Conservation (phyloP, 2,329 filamentous ascomycete genomes). For the Elsinoe necatrix region DNA sequence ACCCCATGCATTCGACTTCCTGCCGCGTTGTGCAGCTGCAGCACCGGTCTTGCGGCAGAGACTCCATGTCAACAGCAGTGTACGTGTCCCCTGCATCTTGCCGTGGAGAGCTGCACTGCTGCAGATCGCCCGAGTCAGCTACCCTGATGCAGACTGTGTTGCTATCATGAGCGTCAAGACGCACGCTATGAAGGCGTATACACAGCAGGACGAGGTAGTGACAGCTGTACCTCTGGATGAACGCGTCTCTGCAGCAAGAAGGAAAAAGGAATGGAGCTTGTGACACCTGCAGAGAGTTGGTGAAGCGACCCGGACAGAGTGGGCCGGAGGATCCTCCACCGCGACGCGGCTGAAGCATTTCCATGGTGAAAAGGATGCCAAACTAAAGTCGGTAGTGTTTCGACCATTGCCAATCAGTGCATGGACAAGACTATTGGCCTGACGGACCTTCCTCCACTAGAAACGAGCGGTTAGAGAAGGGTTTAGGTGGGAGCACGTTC, state of each 20-base stretch:
- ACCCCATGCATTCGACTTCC: neutral
- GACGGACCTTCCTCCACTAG: constrained; percentile 8
- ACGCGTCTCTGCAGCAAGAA: neutral
- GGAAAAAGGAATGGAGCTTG: constrained; percentile 1
- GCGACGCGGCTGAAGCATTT: constrained; percentile 5
- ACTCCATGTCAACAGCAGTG: constrained; percentile 4
- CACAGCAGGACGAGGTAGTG: too few relatives aligned
- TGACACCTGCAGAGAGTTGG: constrained; percentile 9
- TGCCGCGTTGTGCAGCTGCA: neutral
- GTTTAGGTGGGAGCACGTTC: neutral
- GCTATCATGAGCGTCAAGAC: constrained; percentile 5
- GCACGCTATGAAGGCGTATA: neutral
- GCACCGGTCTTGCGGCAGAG: constrained; percentile 1
- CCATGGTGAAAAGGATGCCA: neutral
- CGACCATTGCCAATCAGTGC: constrained; percentile 1
- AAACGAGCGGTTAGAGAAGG: constrained; percentile 1
- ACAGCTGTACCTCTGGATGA: neutral
- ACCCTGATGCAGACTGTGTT: constrained; percentile 1
- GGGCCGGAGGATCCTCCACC: constrained; percentile 2
- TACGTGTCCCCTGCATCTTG: constrained; percentile 10
- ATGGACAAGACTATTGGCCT: neutral
- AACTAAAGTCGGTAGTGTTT: constrained; percentile 1
- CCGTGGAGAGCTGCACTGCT: neutral
- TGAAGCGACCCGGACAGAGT: neutral
- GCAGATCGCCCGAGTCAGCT: constrained; percentile 2